Conservation (phyloP, 805 yeast genomes). For the Candida dajiaensis region DNA sequence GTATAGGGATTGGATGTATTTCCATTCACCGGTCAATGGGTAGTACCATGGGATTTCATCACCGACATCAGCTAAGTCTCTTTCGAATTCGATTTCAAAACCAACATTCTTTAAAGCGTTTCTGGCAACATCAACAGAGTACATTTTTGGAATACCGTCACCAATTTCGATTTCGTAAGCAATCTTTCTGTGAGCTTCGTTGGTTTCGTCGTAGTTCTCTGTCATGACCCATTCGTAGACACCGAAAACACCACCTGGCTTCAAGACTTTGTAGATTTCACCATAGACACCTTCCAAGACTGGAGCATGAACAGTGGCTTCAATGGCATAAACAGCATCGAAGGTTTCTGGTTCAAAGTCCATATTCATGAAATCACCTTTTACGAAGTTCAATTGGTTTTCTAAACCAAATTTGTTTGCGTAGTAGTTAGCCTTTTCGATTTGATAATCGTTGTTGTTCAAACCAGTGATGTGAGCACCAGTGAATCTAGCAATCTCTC, state of each 20-base stretch:
- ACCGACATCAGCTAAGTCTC: slow-evolving; percentile 75
- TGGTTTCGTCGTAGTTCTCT: slow-evolving; percentile 79
- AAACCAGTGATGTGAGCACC: slow-evolving; percentile 82
- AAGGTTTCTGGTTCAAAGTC: slow-evolving; percentile 86
- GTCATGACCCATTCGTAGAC: slow-evolving; percentile 99
- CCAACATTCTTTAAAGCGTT: slow-evolving; percentile 84
- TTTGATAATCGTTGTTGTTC: slow-evolving; percentile 96
- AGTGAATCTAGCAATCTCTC: slow-evolving; percentile 91
- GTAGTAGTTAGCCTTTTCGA: slow-evolving; percentile 82
- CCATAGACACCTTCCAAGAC: slow-evolving; percentile 91
- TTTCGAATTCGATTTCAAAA: slow-evolving; percentile 67
- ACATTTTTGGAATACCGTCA: slow-evolving; percentile 99
- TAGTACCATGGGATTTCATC: slow-evolving; percentile 96
- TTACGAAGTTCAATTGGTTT: slow-evolving; percentile 76
- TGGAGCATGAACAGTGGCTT: slow-evolving; percentile 98
- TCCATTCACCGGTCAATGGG: slow-evolving; percentile 93
- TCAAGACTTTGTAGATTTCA: slow-evolving; percentile 89
- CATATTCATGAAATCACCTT: slow-evolving; percentile 99
- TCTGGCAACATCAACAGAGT: slow-evolving; percentile 75
- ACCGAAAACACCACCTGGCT: slow-evolving; percentile 97
- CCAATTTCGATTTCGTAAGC: slow-evolving; percentile 98
- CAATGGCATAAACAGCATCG: slow-evolving; percentile 97
- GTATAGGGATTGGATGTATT: slow-evolving; percentile 68
- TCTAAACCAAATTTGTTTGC: slow-evolving; percentile 60
- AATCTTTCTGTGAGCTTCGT: slow-evolving; percentile 85